Base-by-base conservation (phyloP, 352 stramenopile species). In the Thalassiosira livingstoniorum region DNA sequence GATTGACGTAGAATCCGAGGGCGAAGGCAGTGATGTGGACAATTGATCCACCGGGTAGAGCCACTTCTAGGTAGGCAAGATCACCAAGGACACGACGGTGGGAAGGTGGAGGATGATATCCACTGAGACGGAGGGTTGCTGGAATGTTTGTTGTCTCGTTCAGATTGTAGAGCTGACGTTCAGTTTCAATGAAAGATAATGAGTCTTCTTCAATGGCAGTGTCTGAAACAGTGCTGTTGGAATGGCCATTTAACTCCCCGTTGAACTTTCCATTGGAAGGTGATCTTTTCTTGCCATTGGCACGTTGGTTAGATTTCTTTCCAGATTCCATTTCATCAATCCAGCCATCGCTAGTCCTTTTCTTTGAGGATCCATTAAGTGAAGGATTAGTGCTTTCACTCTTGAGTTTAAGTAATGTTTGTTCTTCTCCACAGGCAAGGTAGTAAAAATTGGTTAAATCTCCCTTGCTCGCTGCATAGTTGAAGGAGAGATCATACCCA, bases 1-100 rank as follows among this genome's bases (percentile, higher is more conserved):
- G 83, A 91, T 98, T 98, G 25, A 98, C 91, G 76, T 96, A 98
- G 89, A 98, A 98, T 23, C 97, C 97, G 27, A 95, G 93, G 5
- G 97, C 87, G 66, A 96, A 94, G 18, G 94, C 96, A 3, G 97
- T 98, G 71, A 98, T 90, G 65, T 96, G 91, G 67, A 96, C 93
- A 34, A 91, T 83, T 0, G 77, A 83, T 75, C 91, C 91, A 75
- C 98, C 95, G 7, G 86, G 87, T 27, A 94, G 85, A 27, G 90
- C 91, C 32, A 98, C 92, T 80, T 98, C 95, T 37, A 98, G 82
- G 87, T 99, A 99, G 29, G 97, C 80, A 51, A 99, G 89, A 80
- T 99, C 97, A 45, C 96, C 96, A 0, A 96, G 90, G 32, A 98
- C 90, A 78, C 96, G 95, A 75, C 97, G 96, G 61, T 93, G 93